These are phyloP conservation scores for Lactarius indigo DNA, from an alignment of 768 basidiomycete genomes.

Conservation along the genomic window DNA sequence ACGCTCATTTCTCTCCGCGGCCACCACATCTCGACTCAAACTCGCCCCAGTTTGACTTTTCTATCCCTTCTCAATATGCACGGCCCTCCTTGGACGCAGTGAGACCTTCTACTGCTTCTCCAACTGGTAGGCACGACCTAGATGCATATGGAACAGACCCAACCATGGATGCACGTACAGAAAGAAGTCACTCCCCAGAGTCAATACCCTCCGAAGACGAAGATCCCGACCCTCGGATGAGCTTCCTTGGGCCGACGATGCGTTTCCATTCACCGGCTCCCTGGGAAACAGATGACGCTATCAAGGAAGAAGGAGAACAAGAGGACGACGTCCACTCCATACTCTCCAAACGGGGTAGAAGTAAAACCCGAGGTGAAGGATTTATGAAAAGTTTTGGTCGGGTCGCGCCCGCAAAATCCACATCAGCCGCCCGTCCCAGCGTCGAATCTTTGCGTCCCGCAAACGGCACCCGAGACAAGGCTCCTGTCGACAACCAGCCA, in stretches of 20 bases:
- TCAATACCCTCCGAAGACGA: constrained; percentile 40
- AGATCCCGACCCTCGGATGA: constrained; percentile 51
- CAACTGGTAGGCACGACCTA: constrained; percentile 45
- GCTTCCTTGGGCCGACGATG: constrained; percentile 79
- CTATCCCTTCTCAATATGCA: constrained; percentile 26
- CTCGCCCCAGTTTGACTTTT: constrained; percentile 32
- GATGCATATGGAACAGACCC: constrained; percentile 38
- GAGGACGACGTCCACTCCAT: constrained; percentile 37
- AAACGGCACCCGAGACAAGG: constrained; percentile 41
- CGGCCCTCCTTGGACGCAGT: constrained; percentile 16
- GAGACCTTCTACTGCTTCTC: constrained; percentile 30
- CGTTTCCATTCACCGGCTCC: constrained; percentile 77
- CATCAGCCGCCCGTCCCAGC: constrained; percentile 51
- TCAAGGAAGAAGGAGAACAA: constrained; percentile 47
- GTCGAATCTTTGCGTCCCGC: constrained; percentile 56
- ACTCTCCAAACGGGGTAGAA: constrained; percentile 30
- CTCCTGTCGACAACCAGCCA: constrained; percentile 53
- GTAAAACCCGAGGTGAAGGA: constrained; percentile 34
- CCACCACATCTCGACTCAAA: constrained; percentile 33
- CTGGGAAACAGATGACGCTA: constrained; percentile 63
- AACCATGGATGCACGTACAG: constrained; percentile 22
- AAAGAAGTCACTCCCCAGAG: constrained; percentile 24
- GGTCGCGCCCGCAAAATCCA: constrained; percentile 34
- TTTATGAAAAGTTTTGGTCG: constrained; percentile 44
- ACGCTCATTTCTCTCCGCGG: constrained; percentile 53